Evolutionary conservation across 2,329 filamentous ascomycete genomes (phyloP).

Genomic region (Talaromyces rugulosus): DNA sequence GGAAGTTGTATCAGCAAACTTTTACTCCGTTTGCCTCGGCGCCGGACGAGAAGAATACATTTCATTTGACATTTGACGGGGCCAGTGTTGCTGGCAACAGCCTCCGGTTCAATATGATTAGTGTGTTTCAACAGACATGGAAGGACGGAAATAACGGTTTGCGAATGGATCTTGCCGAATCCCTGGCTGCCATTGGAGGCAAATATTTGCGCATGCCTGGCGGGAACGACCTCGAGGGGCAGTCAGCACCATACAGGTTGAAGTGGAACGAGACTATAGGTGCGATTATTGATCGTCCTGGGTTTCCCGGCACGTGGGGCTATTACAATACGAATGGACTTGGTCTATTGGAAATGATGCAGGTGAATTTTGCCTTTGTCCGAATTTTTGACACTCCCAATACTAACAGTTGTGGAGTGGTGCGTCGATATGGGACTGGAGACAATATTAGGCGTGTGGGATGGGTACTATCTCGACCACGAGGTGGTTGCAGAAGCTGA

Average conservation of each 20-base stretch:
- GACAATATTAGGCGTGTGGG: slow-evolving; percentile 1
- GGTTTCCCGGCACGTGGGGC: slow-evolving; percentile 53
- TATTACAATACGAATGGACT: slow-evolving; percentile 62
- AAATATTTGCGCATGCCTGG: slow-evolving; percentile 63
- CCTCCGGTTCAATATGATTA: slow-evolving; percentile 51
- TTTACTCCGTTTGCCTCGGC: neutral
- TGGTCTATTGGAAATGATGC: slow-evolving; percentile 31
- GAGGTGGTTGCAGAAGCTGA: neutral
- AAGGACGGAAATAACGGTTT: slow-evolving; percentile 55
- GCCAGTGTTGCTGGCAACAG: neutral
- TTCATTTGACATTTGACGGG: neutral
- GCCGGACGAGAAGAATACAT: neutral
- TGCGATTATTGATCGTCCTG: slow-evolving; percentile 43
- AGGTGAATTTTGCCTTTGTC: neutral
- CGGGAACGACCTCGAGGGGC: slow-evolving; percentile 55
- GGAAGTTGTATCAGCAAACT: neutral
- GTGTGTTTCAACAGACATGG: slow-evolving; percentile 58
- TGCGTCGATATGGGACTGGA: slow-evolving; percentile 46
- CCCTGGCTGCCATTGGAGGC: slow-evolving; percentile 41
- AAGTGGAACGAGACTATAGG: slow-evolving; percentile 43
- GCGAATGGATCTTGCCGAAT: slow-evolving; percentile 48
- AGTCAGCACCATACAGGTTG: slow-evolving; percentile 28
- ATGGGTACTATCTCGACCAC: neutral
- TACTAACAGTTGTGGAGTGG: slow-evolving; percentile 44
- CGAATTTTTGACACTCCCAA: no score